Evolutionary conservation across 179 eudicot species (phyloP).

Genomic region (Vitellaria paradoxa): DNA sequence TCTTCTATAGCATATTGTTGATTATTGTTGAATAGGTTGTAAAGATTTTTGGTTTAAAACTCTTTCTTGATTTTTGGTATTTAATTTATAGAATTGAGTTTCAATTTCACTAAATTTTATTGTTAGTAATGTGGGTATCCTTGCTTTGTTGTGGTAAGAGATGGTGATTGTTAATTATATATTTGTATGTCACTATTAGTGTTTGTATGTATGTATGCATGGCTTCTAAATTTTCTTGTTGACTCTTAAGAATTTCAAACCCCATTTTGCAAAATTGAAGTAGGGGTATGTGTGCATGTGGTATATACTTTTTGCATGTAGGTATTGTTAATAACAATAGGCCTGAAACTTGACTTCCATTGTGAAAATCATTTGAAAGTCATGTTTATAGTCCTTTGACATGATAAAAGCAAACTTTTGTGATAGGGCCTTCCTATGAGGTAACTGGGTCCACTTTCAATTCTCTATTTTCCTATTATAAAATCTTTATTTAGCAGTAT

Average conservation of each 20-base stretch:
- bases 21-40: no score
- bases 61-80: background rate
- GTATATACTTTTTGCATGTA: background rate
- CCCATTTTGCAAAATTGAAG: background rate
- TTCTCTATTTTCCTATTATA: no score
- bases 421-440: no score
- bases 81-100: background rate
- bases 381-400: no score
- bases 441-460: no score
- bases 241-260: slow-evolving; percentile 3
- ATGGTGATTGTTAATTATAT: background rate
- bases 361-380: no score
- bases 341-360: no score
- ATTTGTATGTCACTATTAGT: background rate
- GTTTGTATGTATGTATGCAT: background rate
- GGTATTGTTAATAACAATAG: no score
- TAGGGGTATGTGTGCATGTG: background rate
- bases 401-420: no score
- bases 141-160: slow-evolving; percentile 20
- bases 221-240: background rate
- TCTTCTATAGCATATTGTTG: no score
- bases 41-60: background rate
- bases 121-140: slow-evolving; percentile 1
- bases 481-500: no score
- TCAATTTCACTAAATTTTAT: background rate